These are phyloP conservation scores for Beverwykella pulmonaria DNA, from an alignment of 495 filamentous ascomycete species.

Conservation along the genomic window DNA sequence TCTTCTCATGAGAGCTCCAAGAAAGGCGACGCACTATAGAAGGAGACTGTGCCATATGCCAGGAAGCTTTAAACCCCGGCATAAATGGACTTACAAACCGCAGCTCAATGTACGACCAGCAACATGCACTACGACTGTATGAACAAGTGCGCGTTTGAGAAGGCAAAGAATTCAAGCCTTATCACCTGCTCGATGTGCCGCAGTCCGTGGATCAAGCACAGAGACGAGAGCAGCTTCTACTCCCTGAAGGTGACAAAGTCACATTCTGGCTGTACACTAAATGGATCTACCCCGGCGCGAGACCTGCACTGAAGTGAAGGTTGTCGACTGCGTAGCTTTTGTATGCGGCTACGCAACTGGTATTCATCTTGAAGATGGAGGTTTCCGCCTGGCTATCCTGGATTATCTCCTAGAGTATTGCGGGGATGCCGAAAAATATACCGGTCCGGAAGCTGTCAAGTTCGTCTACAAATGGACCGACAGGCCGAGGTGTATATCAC, in stretches of 20 bases:
- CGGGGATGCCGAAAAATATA: no score
- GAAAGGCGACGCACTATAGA: not conserved
- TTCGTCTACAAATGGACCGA: no score
- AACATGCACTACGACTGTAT: slow-evolving; percentile 9
- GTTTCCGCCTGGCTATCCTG: no score
- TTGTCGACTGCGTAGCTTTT: no score
- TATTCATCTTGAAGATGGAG: no score
- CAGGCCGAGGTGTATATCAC: no score
- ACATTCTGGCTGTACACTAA: not conserved
- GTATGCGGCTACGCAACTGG: not conserved
- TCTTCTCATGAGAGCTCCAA: not conserved
- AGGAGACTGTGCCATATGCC: slow-evolving; percentile 13
- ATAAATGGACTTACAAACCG: not conserved
- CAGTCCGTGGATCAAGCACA: not conserved
- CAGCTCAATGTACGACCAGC: not conserved
- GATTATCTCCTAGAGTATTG: no score
- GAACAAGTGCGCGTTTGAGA: not conserved
- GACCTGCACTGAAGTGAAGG: no score
- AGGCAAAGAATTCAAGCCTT: not conserved
- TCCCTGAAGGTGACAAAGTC: not conserved
- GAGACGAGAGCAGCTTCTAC: not conserved
- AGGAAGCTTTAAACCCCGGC: not conserved
- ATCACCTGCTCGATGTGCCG: not conserved
- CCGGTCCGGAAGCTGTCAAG: no score
- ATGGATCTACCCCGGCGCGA: no score